phyloP scores from a whole-genome alignment of 148 eudicot genomes.

The Camellia lanceoleosa region DNA sequence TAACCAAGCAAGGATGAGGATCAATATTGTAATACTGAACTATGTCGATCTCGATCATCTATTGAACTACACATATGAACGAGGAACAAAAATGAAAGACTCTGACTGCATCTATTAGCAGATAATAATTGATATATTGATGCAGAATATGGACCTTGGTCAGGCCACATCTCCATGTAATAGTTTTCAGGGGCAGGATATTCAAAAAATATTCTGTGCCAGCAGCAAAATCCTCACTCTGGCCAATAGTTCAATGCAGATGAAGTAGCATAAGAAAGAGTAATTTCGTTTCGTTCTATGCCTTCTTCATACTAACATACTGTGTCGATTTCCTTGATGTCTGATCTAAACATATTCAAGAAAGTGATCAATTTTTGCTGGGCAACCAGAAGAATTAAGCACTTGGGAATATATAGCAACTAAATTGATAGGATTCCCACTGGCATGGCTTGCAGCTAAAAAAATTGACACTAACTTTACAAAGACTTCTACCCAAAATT shows the following conservation, averaged over 20 bases:
- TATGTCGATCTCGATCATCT: not conserved
- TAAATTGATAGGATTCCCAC: not conserved
- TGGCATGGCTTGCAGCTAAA: not conserved
- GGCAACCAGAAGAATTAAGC: not conserved
- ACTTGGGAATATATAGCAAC: not conserved
- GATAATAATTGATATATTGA: not conserved
- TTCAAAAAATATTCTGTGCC: not conserved
- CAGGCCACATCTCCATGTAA: not conserved
- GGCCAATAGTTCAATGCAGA: slow-evolving; percentile 12
- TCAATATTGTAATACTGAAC: not conserved
- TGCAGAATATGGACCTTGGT: not conserved
- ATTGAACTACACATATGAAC: too few relatives aligned
- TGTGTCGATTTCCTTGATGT: not conserved
- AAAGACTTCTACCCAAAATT: not conserved
- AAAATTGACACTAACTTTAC: not conserved
- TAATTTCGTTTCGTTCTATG: not conserved
- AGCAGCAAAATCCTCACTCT: slow-evolving; percentile 7
- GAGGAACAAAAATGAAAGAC: not conserved
- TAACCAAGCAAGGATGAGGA: not conserved
- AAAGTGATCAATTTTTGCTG: not conserved
- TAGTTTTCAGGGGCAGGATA: not conserved
- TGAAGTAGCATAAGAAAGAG: not conserved
- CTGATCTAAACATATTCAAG: not conserved
- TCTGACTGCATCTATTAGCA: not conserved
- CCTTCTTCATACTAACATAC: not conserved